phyloP scores from a whole-genome alignment of 352 stramenopile genomes.

The Globisporangium polare region DNA sequence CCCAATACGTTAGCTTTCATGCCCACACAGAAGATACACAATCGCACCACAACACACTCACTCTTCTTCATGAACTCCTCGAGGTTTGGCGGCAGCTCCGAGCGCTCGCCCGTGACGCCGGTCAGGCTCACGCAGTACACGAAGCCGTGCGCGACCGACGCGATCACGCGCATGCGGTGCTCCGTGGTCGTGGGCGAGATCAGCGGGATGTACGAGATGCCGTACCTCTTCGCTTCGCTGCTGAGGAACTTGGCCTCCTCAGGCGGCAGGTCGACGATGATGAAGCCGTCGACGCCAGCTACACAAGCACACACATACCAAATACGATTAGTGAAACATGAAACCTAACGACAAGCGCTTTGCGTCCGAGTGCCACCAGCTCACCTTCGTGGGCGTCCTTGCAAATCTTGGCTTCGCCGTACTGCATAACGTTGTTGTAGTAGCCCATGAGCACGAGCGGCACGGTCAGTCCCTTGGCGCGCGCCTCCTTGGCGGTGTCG shows the following conservation, averaged over 20 bases:
- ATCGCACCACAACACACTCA: conserved; percentile 21
- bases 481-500: conserved; percentile 88
- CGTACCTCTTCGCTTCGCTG: conserved; percentile 85
- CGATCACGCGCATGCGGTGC: conserved; percentile 86
- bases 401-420: conserved; percentile 92
- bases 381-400: conserved; percentile 66
- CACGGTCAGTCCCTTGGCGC: conserved; percentile 88
- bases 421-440: conserved; percentile 98
- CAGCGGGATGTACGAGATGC: conserved; percentile 95
- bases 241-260: conserved; percentile 93
- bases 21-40: not conserved
- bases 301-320: conserved; percentile 5
- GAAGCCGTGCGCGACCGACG: conserved; percentile 71
- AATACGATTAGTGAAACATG: conserved; percentile 22
- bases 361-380: no score
- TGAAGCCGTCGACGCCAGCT: conserved; percentile 95
- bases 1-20: conserved; percentile 3
- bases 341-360: not conserved
- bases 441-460: conserved; percentile 99
- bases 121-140: conserved; percentile 88
- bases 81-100: conserved; percentile 90
- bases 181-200: conserved; percentile 97
- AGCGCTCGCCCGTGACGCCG: conserved; percentile 92
- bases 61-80: conserved; percentile 91
- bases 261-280: conserved; percentile 97